Evolutionary conservation across 345 rosid genomes (phyloP), one percentile per base, ranked within the genome.

Genomic region (Raphanus sativus): DNA sequence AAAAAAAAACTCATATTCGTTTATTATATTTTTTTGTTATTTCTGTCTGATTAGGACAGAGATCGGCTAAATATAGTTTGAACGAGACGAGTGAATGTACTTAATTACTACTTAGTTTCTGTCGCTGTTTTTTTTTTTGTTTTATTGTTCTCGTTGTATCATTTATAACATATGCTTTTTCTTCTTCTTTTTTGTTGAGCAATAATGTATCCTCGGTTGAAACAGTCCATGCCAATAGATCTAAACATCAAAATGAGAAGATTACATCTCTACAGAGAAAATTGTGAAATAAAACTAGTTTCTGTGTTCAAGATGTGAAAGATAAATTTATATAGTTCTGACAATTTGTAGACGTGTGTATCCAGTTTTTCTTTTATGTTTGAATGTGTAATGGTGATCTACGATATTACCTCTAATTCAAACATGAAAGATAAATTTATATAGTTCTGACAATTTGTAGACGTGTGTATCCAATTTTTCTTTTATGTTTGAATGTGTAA

Each of bases 41-140:
- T 64, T 71, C 36, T 65, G 59, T 71, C 80, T 68, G 54, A 62
- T 68, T 70, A 63, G 30, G 17, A 70, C 80, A 77, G 34, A 77
- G 75, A 63, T 48, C 69, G 29, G 69, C 36, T 67, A 67, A 13
- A 67, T 67, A 67, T 69, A 69, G 74, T 50, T 26, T 34, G 45
- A 25, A 61, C 17, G 40, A 48, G 62, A 61, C 12, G 40, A 48
- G 54, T 30, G 9, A 59, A 42, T 59, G 60, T 6, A 67, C 68
- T 67, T 67, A 61, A 3, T 28, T 21, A 21, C 24, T 2, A 67
- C 73, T 75, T 67, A 60, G 69, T 67, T 60, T 60, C 68, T 48
- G 29, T 75, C 36, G 15, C 38, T 66, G 25, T 75, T 42, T 66
- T 61, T 29, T 1, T 28, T 59, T 58, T 15, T 56, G 3, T n/a